Conservation (phyloP, 495 filamentous ascomycete genomes). For the Wilcoxina mikolae region DNA sequence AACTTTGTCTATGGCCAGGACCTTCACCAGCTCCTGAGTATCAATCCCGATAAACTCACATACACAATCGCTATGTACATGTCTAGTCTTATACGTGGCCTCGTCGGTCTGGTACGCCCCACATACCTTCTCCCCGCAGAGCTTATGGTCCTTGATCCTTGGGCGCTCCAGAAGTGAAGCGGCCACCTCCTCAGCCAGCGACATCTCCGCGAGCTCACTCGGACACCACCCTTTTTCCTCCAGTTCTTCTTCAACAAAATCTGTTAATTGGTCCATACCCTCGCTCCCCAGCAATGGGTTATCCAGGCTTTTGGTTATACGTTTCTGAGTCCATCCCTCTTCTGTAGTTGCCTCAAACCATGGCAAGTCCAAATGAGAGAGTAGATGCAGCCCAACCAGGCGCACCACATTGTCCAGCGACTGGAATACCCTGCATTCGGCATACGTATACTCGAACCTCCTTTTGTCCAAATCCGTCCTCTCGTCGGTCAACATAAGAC, state of each 20-base stretch:
- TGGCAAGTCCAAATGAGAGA: background rate
- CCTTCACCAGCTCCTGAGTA: background rate
- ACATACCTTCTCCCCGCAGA: background rate
- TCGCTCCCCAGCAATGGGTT: background rate
- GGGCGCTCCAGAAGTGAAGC: background rate
- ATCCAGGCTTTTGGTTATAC: background rate
- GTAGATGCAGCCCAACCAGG: background rate
- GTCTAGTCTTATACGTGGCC: background rate
- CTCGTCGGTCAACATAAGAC: background rate
- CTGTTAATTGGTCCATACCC: background rate
- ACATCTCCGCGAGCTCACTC: background rate
- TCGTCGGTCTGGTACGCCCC: background rate
- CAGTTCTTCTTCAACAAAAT: background rate
- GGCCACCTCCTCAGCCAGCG: background rate
- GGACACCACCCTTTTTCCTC: background rate
- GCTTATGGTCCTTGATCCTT: background rate
- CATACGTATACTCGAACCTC: background rate
- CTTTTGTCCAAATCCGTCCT: background rate
- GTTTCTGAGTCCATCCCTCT: background rate
- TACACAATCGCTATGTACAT: background rate
- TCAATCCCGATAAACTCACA: background rate
- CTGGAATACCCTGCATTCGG: background rate
- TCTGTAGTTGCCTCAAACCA: background rate
- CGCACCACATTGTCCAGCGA: background rate
- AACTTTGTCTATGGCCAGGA: background rate